Conservation (phyloP, 2,329 filamentous ascomycete species). For the Metarhizium sp. region DNA sequence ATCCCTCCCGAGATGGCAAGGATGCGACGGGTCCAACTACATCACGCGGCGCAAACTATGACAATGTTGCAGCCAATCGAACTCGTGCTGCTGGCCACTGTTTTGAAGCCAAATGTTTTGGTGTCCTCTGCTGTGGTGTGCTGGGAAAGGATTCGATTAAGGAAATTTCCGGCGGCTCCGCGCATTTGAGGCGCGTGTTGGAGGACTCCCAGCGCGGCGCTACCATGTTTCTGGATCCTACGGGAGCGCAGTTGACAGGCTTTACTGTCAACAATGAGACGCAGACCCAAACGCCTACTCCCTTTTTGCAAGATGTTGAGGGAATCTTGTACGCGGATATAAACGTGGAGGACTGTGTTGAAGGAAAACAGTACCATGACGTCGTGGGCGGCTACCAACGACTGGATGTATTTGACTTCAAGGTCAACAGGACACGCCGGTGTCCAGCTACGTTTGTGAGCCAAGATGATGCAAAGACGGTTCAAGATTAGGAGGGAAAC, state of each 20-base stretch:
- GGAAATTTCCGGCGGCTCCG: constrained; percentile 18
- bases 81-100: constrained; percentile 43
- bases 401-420: constrained; percentile 42
- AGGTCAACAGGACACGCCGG: constrained; percentile 31
- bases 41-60: constrained; percentile 29
- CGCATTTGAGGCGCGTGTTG: constrained; percentile 22
- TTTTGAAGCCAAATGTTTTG: constrained; percentile 49
- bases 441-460: constrained; percentile 20
- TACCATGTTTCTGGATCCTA: constrained; percentile 42
- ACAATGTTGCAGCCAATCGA: constrained; percentile 44
- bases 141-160: constrained; percentile 31
- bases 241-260: constrained; percentile 28
- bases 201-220: constrained; percentile 30
- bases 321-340: constrained; percentile 43
- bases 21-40: background rate
- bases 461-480: too few relatives aligned
- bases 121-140: constrained; percentile 36
- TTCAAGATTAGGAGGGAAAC: too few relatives aligned
- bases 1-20: background rate
- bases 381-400: constrained; percentile 46
- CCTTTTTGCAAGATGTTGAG: constrained; percentile 34
- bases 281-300: constrained; percentile 12
- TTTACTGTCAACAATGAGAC: constrained; percentile 23
- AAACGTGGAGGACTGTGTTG: constrained; percentile 37
- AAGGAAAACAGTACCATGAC: constrained; percentile 49